phyloP scores from a whole-genome alignment of 78 protist species.

The Creolimax fragrantissima region DNA sequence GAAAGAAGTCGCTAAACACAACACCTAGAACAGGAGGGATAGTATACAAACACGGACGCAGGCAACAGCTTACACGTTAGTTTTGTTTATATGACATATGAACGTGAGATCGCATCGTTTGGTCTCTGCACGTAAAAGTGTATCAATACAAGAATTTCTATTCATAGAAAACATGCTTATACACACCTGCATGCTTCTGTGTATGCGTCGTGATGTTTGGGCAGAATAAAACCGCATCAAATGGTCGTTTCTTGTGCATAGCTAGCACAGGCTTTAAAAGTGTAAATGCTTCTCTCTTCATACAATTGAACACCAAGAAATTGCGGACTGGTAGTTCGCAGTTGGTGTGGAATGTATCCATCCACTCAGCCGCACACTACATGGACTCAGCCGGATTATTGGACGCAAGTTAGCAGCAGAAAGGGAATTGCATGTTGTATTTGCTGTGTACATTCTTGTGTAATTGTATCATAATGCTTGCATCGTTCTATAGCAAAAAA shows the following conservation, averaged over 20 bases:
- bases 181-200: not conserved
- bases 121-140: not conserved
- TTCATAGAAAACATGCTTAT: too few relatives aligned
- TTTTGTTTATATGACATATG: too few relatives aligned
- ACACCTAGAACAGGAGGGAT: too few relatives aligned
- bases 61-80: too few relatives aligned
- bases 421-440: not conserved
- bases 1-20: too few relatives aligned
- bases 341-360: not conserved
- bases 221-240: not conserved
- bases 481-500: not conserved
- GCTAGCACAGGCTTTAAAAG: not conserved
- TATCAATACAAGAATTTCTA: not conserved
- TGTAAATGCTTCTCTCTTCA: not conserved
- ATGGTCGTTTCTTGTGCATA: not conserved
- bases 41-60: too few relatives aligned
- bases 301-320: not conserved
- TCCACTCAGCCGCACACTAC: not conserved
- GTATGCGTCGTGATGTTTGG: not conserved
- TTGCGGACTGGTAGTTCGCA: not conserved
- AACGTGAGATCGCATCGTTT: too few relatives aligned
- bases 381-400: too few relatives aligned
- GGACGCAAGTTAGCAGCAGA: not conserved
- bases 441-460: not conserved
- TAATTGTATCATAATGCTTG: not conserved